Base-by-base conservation (phyloP, 2,329 filamentous ascomycete species). In the Colletotrichum destructivum region DNA sequence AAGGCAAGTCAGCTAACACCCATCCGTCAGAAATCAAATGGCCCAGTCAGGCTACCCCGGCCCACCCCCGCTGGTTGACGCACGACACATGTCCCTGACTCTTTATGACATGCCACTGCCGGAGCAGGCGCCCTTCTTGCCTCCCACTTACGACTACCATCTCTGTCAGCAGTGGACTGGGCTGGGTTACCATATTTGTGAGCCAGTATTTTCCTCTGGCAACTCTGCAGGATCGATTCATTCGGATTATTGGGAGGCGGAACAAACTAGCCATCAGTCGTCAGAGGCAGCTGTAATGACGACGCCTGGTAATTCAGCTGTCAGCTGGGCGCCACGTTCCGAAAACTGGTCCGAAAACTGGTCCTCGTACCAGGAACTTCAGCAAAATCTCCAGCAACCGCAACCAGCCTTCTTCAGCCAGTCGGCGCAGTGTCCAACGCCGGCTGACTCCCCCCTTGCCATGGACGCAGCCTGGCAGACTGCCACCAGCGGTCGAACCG, bases 121-220 rank as follows among this genome's bases (percentile, higher is more conserved):
- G 31, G 47, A 56, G 15, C 59, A 63, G 42, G 23, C 35, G 11
- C 7, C 44, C 5, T 15, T 26, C 13, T 16, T 66, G 7, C 56
- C 67, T 26, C 67, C 49, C 5, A 49, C 21, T 9, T 12, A 16
- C 16, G 21, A 23, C 0, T 42, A 35, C 44, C 15, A 49, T n/a
- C n/a, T 21, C 12, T 60, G 15, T 40, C 67, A 42, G 40, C 21
- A 21, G 16, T 70, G 67, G 67, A 3, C 55, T 42, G 42, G 38
- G 18, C 66, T 55, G 40, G 31, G 44, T 5, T 49, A 12, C 62
- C 11, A 56, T 11, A n/a, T 16, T 13, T 2, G 8, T 23, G 63
- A 61, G 21, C 23, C 15, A 8, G 11, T 42, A 7, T 46, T 65
- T 12, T 16, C 16, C 2, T 16, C 35, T 13, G 21, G 31, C 4